These are phyloP conservation scores for Brassica napus DNA, from an alignment of 345 rosid genomes.

Conservation along the genomic window DNA sequence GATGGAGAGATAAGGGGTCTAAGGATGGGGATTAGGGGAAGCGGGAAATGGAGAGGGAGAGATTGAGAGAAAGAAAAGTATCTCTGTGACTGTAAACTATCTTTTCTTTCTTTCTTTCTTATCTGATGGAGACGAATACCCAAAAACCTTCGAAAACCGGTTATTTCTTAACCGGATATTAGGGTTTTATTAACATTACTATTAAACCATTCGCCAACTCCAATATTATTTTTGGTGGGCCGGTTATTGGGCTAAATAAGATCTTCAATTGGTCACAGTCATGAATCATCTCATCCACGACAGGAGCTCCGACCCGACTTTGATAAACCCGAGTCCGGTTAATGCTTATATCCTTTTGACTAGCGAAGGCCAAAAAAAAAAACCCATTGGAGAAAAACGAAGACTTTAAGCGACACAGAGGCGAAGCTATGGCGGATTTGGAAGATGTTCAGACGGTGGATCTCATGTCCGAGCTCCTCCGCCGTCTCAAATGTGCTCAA, in stretches of 20 bases:
- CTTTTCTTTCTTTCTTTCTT: conserved; percentile 23
- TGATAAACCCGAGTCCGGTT: conserved; percentile 19
- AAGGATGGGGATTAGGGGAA: conserved; percentile 23
- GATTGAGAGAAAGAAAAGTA: conserved; percentile 22
- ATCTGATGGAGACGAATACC: conserved; percentile 32
- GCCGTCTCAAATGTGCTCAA: conserved; percentile 75
- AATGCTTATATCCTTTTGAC: conserved; percentile 26
- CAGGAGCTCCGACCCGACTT: conserved; percentile 23
- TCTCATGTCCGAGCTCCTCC: conserved; percentile 89
- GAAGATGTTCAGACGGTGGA: conserved; percentile 76
- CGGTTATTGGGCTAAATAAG: background rate
- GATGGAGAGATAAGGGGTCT: conserved; percentile 22
- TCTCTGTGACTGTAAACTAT: conserved; percentile 41
- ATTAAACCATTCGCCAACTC: background rate
- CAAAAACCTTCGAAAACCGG: background rate
- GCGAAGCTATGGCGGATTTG: conserved; percentile 46
- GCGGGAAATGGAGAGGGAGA: conserved; percentile 29
- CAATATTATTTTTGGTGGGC: background rate
- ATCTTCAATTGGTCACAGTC: background rate
- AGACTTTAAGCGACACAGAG: conserved; percentile 22
- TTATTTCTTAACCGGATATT: background rate
- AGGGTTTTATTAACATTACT: background rate
- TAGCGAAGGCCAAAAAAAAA: background rate
- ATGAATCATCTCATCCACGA: no score
- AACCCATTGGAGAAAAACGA: conserved; percentile 7